phyloP scores from a whole-genome alignment of 1,284 basidiomycete species.

The Cutaneotrichosporon mucoides region DNA sequence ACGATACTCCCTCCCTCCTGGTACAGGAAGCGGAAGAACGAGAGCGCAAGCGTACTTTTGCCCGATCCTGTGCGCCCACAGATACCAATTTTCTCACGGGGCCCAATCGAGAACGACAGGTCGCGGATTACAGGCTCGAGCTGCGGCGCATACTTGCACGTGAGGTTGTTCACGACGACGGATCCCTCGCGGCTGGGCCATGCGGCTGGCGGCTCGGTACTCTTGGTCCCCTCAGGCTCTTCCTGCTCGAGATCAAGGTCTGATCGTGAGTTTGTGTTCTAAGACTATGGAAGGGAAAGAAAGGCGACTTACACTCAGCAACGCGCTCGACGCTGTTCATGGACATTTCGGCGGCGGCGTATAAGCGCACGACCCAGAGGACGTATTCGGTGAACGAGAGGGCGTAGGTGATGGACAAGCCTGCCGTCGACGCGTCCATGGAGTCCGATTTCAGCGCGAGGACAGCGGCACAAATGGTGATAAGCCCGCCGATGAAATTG shows the following conservation, averaged over 20 bases:
- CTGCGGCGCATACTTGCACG: slow-evolving; percentile 51
- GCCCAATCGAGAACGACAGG: slow-evolving; percentile 52
- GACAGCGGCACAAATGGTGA: slow-evolving; percentile 50
- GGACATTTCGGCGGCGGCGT: slow-evolving; percentile 51
- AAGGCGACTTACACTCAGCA: slow-evolving; percentile 46
- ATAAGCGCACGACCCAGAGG: slow-evolving; percentile 52
- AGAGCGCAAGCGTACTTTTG: slow-evolving; percentile 49
- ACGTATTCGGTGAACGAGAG: slow-evolving; percentile 51
- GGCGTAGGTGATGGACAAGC: slow-evolving; percentile 42
- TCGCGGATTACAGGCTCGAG: slow-evolving; percentile 53
- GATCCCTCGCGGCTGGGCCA: slow-evolving; percentile 53
- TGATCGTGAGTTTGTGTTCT: slow-evolving; percentile 23
- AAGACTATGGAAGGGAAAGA: slow-evolving; percentile 32
- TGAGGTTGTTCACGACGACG: slow-evolving; percentile 50
- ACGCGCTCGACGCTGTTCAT: slow-evolving; percentile 53
- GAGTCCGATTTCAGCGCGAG: slow-evolving; percentile 46
- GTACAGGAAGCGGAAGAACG: slow-evolving; percentile 54
- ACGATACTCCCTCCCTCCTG: slow-evolving; percentile 47
- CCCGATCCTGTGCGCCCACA: slow-evolving; percentile 54
- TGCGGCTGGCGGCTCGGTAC: slow-evolving; percentile 51
- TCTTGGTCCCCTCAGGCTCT: slow-evolving; percentile 46
- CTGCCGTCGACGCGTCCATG: slow-evolving; percentile 48
- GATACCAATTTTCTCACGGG: slow-evolving; percentile 54
- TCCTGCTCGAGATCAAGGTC: slow-evolving; percentile 51
- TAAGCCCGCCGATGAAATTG: slow-evolving; percentile 51